Evolutionary conservation across 768 basidiomycete genomes (phyloP).

Genomic region (Mycena vitilis): DNA sequence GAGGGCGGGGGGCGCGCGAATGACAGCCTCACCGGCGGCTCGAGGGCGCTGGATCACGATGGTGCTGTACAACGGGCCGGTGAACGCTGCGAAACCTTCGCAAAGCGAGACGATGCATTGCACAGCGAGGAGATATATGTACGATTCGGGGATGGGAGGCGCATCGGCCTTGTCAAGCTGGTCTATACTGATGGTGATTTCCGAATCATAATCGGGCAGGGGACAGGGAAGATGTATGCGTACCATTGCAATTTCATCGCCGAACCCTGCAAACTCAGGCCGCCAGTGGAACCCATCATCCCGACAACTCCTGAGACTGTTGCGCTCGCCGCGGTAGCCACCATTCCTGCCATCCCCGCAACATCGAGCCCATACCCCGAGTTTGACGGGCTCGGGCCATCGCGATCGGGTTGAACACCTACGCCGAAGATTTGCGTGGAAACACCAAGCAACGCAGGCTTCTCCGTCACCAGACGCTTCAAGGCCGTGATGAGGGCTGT

Average conservation of each 20-base stretch:
- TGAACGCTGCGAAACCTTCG: constrained; percentile 84
- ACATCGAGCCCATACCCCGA: constrained; percentile 71
- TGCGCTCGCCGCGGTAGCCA: constrained; percentile 84
- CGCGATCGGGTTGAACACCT: constrained; percentile 61
- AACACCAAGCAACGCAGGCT: constrained; percentile 85
- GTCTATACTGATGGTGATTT: constrained; percentile 76
- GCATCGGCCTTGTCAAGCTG: constrained; percentile 98
- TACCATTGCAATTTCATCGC: constrained; percentile 94
- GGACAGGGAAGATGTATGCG: constrained; percentile 38
- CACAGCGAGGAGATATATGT: constrained; percentile 91
- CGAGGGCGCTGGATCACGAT: constrained; percentile 76
- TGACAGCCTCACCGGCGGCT: constrained; percentile 68
- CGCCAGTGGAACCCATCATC: constrained; percentile 80
- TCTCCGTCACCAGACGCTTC: constrained; percentile 90
- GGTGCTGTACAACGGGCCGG: constrained; percentile 79
- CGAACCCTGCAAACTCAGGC: constrained; percentile 78
- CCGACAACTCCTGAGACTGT: constrained; percentile 88
- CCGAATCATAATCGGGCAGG: constrained; percentile 6
- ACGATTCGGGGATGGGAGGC: constrained; percentile 92
- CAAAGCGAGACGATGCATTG: constrained; percentile 90
- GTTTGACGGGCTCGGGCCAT: constrained; percentile 42
- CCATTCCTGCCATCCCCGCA: constrained; percentile 81
- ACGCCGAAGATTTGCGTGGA: constrained; percentile 85
- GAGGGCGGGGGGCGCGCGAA: constrained; percentile 80
- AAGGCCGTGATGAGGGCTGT: constrained; percentile 83